Evolutionary conservation across 2,329 filamentous ascomycete species (phyloP).

Genomic region (Didymella glomerata): DNA sequence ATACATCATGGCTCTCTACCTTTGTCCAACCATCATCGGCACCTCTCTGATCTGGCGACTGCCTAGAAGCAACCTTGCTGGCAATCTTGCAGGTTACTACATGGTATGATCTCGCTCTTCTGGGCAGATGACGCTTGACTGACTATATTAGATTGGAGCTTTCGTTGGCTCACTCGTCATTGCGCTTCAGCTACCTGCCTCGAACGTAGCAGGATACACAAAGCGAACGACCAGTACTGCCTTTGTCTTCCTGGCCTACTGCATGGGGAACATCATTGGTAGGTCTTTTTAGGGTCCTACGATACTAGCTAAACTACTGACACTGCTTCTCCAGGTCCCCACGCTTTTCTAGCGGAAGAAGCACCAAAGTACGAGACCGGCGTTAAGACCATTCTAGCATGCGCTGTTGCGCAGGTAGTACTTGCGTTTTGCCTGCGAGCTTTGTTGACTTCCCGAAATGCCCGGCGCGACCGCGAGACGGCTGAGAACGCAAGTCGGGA

Average conservation of each 20-base stretch:
- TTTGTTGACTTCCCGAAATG: background rate
- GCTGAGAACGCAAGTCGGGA: background rate
- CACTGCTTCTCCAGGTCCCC: constrained; percentile 33
- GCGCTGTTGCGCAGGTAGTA: constrained; percentile 54
- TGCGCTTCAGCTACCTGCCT: constrained; percentile 61
- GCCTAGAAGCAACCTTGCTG: constrained; percentile 53
- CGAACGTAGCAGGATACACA: constrained; percentile 53
- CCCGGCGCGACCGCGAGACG: background rate
- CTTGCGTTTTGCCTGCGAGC: constrained; percentile 34
- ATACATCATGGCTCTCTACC: constrained; percentile 61
- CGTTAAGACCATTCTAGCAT: constrained; percentile 61
- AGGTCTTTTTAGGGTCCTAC: background rate
- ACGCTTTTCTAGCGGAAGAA: constrained; percentile 57
- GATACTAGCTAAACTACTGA: background rate
- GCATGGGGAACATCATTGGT: constrained; percentile 57
- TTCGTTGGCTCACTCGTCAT: constrained; percentile 64
- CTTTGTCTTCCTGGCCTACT: constrained; percentile 58
- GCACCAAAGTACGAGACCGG: constrained; percentile 62
- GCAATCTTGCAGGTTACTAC: constrained; percentile 61
- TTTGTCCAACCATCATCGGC: constrained; percentile 62
- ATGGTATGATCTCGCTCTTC: constrained; percentile 37
- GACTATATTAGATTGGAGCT: constrained; percentile 36
- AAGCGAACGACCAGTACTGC: constrained; percentile 56
- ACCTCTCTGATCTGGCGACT: constrained; percentile 62
- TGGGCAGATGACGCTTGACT: background rate